Percentiles rank a stretch among this genome's conserved stretches.
Conservation (phyloP, 208 protist genomes). For the Sergeia podlipaevii region DNA sequence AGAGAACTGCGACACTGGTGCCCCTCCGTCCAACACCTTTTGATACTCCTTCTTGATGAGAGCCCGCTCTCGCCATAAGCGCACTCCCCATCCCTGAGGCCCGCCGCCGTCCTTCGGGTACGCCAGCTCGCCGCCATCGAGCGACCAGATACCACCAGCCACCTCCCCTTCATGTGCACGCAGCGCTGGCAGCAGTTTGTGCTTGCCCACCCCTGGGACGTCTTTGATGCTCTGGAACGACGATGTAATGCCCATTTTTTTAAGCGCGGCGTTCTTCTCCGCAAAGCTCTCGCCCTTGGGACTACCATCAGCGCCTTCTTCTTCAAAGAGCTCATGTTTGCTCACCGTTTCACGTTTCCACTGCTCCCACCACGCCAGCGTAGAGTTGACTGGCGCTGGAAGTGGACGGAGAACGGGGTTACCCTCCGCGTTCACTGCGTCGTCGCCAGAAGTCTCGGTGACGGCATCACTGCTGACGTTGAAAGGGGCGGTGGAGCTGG, state of each 20-base stretch:
- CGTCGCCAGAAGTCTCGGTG: not conserved
- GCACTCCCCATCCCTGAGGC: slow-evolving; percentile 78
- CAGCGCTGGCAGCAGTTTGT: slow-evolving; percentile 66
- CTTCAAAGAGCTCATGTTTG: slow-evolving; percentile 87
- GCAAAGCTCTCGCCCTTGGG: slow-evolving; percentile 75
- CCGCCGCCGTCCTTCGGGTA: slow-evolving; percentile 84
- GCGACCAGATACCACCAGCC: slow-evolving; percentile 69
- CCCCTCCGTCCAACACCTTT: slow-evolving; percentile 44
- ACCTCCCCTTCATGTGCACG: slow-evolving; percentile 68
- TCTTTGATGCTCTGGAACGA: slow-evolving; percentile 52
- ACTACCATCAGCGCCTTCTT: slow-evolving; percentile 72
- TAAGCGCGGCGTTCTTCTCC: slow-evolving; percentile 84
- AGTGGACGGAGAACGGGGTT: slow-evolving; percentile 33
- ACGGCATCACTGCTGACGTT: slow-evolving; percentile 9
- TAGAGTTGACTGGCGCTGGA: slow-evolving; percentile 49
- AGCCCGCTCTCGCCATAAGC: slow-evolving; percentile 80
- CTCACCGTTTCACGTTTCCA: slow-evolving; percentile 73
- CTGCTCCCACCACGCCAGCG: slow-evolving; percentile 82
- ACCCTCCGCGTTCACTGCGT: slow-evolving; percentile 6
- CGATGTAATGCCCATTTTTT: slow-evolving; percentile 75
- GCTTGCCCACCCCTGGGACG: slow-evolving; percentile 42
- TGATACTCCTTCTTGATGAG: slow-evolving; percentile 69
- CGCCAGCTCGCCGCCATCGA: slow-evolving; percentile 83
- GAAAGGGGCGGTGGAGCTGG: slow-evolving; percentile 4
- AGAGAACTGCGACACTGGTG: slow-evolving; percentile 45